Percentiles rank a stretch among this genome's conserved stretches.
Conservation (phyloP, 2,329 filamentous ascomycete species). For the Pezicula carpinea region DNA sequence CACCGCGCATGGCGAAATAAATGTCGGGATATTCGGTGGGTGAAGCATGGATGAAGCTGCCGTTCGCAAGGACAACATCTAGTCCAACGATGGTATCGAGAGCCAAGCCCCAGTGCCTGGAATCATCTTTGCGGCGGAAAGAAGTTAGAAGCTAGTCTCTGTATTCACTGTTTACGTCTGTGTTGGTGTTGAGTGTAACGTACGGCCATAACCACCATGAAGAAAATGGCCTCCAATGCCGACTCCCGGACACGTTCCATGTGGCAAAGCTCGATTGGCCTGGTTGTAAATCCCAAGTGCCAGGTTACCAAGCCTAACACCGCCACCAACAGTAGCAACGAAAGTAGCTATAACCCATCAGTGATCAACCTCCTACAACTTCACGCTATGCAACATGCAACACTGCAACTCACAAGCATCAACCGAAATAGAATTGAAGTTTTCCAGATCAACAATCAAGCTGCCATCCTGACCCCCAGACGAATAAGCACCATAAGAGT, state of each 20-base stretch:
- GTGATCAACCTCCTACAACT: too few relatives aligned
- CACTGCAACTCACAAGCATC: conserved; percentile 25
- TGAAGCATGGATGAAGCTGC: conserved; percentile 16
- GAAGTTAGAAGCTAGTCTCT: neutral
- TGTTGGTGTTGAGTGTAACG: conserved; percentile 11
- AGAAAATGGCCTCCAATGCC: conserved; percentile 54
- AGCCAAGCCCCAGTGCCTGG: conserved; percentile 42
- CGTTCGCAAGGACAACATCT: conserved; percentile 36
- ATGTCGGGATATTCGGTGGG: conserved; percentile 18
- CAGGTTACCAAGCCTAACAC: conserved; percentile 45
- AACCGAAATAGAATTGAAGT: conserved; percentile 48
- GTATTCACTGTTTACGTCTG: too few relatives aligned
- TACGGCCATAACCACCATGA: conserved; percentile 36
- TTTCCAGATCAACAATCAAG: conserved; percentile 49
- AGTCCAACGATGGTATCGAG: conserved; percentile 42
- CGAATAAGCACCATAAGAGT: conserved; percentile 46
- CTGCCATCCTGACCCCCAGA: conserved; percentile 45
- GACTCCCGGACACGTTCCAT: conserved; percentile 54
- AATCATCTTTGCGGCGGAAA: neutral
- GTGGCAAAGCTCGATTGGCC: conserved; percentile 50
- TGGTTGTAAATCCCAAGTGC: conserved; percentile 43
- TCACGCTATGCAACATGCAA: too few relatives aligned
- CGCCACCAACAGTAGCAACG: conserved; percentile 49
- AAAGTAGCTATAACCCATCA: conserved; percentile 33
- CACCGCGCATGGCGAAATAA: conserved; percentile 24